Conservation (phyloP, 495 filamentous ascomycete species). For the Tuber umbilicatum region DNA sequence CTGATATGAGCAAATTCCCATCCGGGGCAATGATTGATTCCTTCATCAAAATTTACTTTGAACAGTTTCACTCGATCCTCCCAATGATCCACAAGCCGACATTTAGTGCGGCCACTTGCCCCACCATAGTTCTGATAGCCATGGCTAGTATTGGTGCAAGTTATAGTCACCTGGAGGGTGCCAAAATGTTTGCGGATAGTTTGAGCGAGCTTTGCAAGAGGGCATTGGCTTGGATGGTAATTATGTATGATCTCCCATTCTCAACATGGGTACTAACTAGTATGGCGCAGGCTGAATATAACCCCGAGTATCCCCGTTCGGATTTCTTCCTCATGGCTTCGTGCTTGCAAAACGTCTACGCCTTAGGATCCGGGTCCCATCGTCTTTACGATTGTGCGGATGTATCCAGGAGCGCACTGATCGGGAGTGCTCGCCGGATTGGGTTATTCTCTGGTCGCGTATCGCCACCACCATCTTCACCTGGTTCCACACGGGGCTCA, state of each 20-base stretch:
- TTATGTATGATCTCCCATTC: background rate
- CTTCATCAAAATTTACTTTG: slow-evolving; percentile 41
- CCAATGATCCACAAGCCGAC: slow-evolving; percentile 42
- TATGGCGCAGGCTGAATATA: slow-evolving; percentile 36
- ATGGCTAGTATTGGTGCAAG: slow-evolving; percentile 44
- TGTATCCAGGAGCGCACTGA: slow-evolving; percentile 39
- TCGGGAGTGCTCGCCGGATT: slow-evolving; percentile 42
- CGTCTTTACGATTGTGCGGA: slow-evolving; percentile 43
- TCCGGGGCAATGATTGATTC: slow-evolving; percentile 35
- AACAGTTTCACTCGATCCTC: slow-evolving; percentile 42
- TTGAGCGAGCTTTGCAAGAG: slow-evolving; percentile 43
- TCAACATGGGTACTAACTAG: slow-evolving; percentile 5
- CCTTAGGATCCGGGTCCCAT: slow-evolving; percentile 41
- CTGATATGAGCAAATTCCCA: slow-evolving; percentile 39
- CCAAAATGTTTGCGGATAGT: slow-evolving; percentile 39
- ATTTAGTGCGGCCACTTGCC: slow-evolving; percentile 37
- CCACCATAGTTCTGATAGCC: slow-evolving; percentile 39
- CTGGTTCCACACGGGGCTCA: slow-evolving; percentile 30
- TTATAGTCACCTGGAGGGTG: slow-evolving; percentile 40
- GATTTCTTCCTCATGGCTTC: slow-evolving; percentile 42
- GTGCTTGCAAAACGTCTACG: slow-evolving; percentile 43
- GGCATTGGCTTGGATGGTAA: slow-evolving; percentile 42
- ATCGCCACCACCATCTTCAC: slow-evolving; percentile 30
- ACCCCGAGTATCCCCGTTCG: slow-evolving; percentile 38
- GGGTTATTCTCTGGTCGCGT: slow-evolving; percentile 39